Evolutionary conservation across 768 basidiomycete genomes (phyloP), one percentile per base, ranked within the genome.

Genomic region (Suillus subaureus): DNA sequence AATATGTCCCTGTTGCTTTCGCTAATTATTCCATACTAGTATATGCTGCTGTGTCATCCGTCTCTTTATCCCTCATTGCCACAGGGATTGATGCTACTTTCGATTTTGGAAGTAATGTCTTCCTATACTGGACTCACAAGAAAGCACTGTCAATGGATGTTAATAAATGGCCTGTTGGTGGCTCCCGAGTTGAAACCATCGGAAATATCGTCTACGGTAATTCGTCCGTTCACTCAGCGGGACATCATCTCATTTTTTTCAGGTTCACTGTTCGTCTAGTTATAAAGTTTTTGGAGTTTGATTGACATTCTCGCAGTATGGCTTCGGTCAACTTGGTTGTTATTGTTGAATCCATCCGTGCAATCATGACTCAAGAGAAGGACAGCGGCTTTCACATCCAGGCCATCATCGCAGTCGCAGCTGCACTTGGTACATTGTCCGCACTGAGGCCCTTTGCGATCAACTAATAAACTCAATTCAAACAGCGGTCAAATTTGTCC

Each of bases 141-240:
- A 90, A 94, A 70, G 89, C 94, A 1, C 78, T 71, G 13, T 82
- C 70, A 40, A 83, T 97, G 67, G 95, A 97, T 72, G 69, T 81
- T 51, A 93, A 90, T 76, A 92, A 92, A 69, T 98, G 94, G 96
- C 95, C 96, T 35, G 91, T 94, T 4, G 90, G 96, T 58, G 95
- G 95, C 43, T 87, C 91, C n/a, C 85, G 94, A 56, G 83, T 97
- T 54, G 92, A 96, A 75, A 95, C 92, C 5, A 93, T 94, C 63
- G 93, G 93, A 15, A 96, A 96, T 70, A 88, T 95, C 65, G 80
- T 93, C 62, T 97, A 95, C 70, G 94, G 93, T 87, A 54, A 67
- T 67, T 68, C 45, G 13, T 58, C 65, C 28, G 49, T 64, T 47
- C 61, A 61, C 37, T 56, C 35, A 8, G 6, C 58, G 0, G 3